Conservation (phyloP, 306 rosid genomes). For the Astragalus membranaceus region DNA sequence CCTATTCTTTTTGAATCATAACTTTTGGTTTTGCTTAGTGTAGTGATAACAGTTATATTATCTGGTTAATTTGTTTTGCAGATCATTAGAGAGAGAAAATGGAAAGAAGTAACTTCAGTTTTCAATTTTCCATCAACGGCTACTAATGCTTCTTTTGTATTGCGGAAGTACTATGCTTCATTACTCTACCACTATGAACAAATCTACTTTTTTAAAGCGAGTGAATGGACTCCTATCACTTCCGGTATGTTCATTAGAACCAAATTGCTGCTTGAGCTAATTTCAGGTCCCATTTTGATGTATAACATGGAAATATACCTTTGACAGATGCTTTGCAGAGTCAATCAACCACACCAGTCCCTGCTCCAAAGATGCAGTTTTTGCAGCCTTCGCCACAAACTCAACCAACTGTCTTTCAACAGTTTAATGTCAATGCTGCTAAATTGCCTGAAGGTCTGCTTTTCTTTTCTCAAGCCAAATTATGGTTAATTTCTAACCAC, state of each 20-base stretch:
- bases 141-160: constrained; percentile 86
- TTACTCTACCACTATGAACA: constrained; percentile 81
- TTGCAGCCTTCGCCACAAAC: constrained; percentile 21
- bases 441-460: constrained; percentile 51
- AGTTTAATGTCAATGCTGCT: constrained; percentile 28
- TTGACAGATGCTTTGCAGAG: constrained; percentile 41
- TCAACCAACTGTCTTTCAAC: constrained; percentile 36
- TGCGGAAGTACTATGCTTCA: constrained; percentile 74
- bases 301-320: constrained; percentile 14
- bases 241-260: constrained; percentile 34
- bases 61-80: constrained; percentile 29
- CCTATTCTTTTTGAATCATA: neutral
- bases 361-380: constrained; percentile 26
- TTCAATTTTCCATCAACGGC: constrained; percentile 96
- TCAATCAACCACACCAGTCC: constrained; percentile 28
- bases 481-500: too few species aligned
- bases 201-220: constrained; percentile 61
- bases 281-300: neutral
- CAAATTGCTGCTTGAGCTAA: neutral
- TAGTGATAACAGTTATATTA: neutral
- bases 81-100: constrained; percentile 68
- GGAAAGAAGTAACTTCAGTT: constrained; percentile 85
- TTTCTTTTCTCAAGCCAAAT: constrained; percentile 7
- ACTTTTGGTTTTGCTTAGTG: constrained; percentile 3
- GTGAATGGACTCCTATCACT: constrained; percentile 33